Conservation (phyloP, 306 rosid species). For the Hippophae tibetana region DNA sequence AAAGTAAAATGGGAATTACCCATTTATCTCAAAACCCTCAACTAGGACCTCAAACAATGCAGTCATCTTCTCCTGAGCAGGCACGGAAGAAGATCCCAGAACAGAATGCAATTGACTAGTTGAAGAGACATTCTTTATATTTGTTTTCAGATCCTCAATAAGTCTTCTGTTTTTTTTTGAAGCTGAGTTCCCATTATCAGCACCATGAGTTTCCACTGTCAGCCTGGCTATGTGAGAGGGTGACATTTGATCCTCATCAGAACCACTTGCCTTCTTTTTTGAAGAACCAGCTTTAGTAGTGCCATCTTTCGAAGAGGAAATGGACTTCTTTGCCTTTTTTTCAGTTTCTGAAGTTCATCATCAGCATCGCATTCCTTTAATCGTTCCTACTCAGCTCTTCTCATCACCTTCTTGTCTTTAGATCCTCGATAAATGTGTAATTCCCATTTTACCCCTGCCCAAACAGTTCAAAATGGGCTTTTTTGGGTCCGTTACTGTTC, state of each 20-base stretch:
- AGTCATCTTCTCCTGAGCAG: slow-evolving; percentile 42
- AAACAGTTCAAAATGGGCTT: too few relatives aligned
- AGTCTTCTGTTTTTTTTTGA: slow-evolving; percentile 5
- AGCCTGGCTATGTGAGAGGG: slow-evolving; percentile 33
- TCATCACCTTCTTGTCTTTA: slow-evolving; percentile 58
- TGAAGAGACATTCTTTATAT: slow-evolving; percentile 27
- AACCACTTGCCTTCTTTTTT: slow-evolving; percentile 40
- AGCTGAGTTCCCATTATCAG: slow-evolving; percentile 23
- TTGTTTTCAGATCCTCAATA: slow-evolving; percentile 32
- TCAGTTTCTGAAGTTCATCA: slow-evolving; percentile 44
- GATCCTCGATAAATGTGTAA: slow-evolving; percentile 14
- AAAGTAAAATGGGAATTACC: too few relatives aligned
- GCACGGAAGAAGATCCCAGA: slow-evolving; percentile 20
- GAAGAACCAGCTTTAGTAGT: slow-evolving; percentile 30
- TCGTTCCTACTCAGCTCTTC: slow-evolving; percentile 65
- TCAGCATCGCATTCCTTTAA: slow-evolving; percentile 56
- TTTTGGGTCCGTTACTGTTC: too few relatives aligned
- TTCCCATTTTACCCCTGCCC: too few relatives aligned
- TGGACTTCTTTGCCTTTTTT: slow-evolving; percentile 41
- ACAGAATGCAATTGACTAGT: slow-evolving; percentile 29
- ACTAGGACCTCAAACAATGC: slow-evolving; percentile 40
- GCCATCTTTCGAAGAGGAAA: slow-evolving; percentile 34
- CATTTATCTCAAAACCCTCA: slow-evolving; percentile 22
- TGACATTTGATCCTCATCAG: slow-evolving; percentile 44
- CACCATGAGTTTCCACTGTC: slow-evolving; percentile 16